Evolutionary conservation across 129 eudicot species (phyloP).

Genomic region (Arctium minus): DNA sequence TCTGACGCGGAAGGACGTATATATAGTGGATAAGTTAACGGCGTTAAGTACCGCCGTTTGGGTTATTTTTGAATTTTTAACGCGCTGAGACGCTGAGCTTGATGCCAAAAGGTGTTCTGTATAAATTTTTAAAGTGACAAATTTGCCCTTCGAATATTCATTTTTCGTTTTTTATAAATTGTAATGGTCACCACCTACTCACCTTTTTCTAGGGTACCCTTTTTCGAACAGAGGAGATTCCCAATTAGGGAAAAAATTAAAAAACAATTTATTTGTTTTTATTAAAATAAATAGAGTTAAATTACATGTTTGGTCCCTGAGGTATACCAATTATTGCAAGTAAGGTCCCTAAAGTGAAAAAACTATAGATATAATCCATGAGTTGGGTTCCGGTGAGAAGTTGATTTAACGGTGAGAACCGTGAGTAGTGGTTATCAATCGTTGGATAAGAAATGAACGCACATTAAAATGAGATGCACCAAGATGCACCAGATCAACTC

Average conservation of each 20-base stretch:
- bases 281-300: not conserved
- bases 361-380: too few relatives aligned
- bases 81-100: conserved; percentile 35
- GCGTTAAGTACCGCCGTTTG: conserved; percentile 28
- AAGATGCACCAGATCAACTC: too few relatives aligned
- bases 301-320: not conserved
- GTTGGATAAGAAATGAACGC: too few relatives aligned
- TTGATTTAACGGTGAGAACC: too few relatives aligned
- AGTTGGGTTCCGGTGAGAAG: too few relatives aligned
- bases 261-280: not conserved
- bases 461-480: too few relatives aligned
- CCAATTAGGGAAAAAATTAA: not conserved
- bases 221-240: conserved; percentile 10
- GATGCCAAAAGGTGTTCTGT: conserved; percentile 3
- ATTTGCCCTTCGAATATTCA: not conserved
- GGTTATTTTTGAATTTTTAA: conserved; percentile 27
- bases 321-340: not conserved
- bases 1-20: conserved; percentile 6
- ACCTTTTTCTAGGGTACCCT: not conserved
- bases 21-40: conserved; percentile 23
- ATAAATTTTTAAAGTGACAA: not conserved
- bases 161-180: not conserved
- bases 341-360: not conserved
- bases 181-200: conserved; percentile 16
- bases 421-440: too few relatives aligned